Conservation (phyloP, 495 filamentous ascomycete species). For the Darksidea phi region DNA sequence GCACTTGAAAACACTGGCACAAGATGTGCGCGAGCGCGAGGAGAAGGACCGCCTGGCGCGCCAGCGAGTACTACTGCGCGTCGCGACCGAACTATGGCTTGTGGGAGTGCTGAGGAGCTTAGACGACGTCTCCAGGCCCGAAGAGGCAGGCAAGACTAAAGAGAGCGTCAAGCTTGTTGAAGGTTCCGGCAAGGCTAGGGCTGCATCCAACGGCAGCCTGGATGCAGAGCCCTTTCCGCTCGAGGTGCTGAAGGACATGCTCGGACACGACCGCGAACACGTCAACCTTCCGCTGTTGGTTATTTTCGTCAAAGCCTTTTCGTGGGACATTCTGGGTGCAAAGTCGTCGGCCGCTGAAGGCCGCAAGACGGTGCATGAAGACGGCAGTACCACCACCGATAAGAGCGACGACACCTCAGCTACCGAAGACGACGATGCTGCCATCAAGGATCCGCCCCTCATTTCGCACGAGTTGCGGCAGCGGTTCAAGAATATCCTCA, state of each 20-base stretch:
- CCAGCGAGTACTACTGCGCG: constrained; percentile 80
- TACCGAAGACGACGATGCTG: constrained; percentile 46
- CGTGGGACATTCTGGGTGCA: constrained; percentile 89
- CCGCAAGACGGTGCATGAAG: constrained; percentile 79
- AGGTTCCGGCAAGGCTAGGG: constrained; percentile 54
- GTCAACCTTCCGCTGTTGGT: constrained; percentile 86
- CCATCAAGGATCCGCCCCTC: constrained; percentile 66
- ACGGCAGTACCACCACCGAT: constrained; percentile 64
- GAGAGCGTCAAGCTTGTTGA: constrained; percentile 52
- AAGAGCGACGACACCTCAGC: constrained; percentile 53
- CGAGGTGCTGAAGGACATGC: constrained; percentile 92
- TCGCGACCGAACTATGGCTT: constrained; percentile 96
- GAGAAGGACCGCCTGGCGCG: constrained; percentile 89
- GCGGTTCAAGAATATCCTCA: constrained; percentile 83
- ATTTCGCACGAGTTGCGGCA: constrained; percentile 72
- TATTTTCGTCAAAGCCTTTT: constrained; percentile 91
- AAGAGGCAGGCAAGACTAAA: constrained; percentile 69
- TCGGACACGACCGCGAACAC: constrained; percentile 91
- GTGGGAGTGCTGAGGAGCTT: constrained; percentile 82
- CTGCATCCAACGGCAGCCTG: constrained; percentile 44
- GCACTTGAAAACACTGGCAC: constrained; percentile 71
- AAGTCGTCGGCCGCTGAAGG: constrained; percentile 66
- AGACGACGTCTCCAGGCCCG: constrained; percentile 82
- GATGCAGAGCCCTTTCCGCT: constrained; percentile 80
- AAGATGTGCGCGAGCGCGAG: constrained; percentile 87